Evolutionary conservation across 1,139 yeast species (phyloP).

Genomic region (Diutina neorugosa): DNA sequence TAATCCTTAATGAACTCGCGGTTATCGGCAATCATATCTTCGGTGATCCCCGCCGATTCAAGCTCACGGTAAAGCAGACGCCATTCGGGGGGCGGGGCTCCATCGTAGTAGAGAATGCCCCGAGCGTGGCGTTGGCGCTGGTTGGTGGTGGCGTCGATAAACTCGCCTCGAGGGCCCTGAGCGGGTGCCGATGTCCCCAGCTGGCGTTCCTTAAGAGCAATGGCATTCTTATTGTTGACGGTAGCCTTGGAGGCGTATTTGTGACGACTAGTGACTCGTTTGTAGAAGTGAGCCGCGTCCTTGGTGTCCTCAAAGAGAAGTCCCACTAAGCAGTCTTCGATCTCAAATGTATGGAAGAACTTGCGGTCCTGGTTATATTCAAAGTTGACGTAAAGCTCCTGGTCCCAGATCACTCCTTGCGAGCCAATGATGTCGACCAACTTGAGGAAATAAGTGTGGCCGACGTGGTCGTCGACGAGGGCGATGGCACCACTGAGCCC

Average conservation of each 20-base stretch:
- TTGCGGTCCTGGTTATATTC: slow-evolving; percentile 88
- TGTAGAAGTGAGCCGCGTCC: slow-evolving; percentile 79
- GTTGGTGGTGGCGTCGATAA: slow-evolving; percentile 32
- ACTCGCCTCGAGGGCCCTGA: slow-evolving; percentile 66
- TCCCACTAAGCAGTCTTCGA: slow-evolving; percentile 86
- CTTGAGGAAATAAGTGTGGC: slow-evolving; percentile 85
- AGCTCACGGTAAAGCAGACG: slow-evolving; percentile 60
- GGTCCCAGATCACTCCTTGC: slow-evolving; percentile 93
- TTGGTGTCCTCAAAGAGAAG: slow-evolving; percentile 76
- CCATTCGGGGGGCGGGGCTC: slow-evolving; percentile 81
- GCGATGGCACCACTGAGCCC: slow-evolving; percentile 83
- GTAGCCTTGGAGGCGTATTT: slow-evolving; percentile 85
- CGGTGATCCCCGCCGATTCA: slow-evolving; percentile 70
- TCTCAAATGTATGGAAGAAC: slow-evolving; percentile 88
- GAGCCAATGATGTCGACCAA: slow-evolving; percentile 74
- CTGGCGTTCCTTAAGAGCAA: slow-evolving; percentile 53
- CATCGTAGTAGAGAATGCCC: slow-evolving; percentile 63
- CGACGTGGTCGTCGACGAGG: slow-evolving; percentile 84
- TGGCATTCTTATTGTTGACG: slow-evolving; percentile 72
- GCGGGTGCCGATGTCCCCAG: slow-evolving; percentile 15
- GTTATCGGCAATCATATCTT: slow-evolving; percentile 84
- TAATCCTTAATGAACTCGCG: slow-evolving; percentile 72
- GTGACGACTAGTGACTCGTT: slow-evolving; percentile 61
- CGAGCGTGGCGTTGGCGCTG: slow-evolving; percentile 46
- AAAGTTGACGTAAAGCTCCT: slow-evolving; percentile 80